These are phyloP conservation scores for Tolypocladium tundrense DNA, from an alignment of 2,329 filamentous ascomycete genomes.

Conservation along the genomic window DNA sequence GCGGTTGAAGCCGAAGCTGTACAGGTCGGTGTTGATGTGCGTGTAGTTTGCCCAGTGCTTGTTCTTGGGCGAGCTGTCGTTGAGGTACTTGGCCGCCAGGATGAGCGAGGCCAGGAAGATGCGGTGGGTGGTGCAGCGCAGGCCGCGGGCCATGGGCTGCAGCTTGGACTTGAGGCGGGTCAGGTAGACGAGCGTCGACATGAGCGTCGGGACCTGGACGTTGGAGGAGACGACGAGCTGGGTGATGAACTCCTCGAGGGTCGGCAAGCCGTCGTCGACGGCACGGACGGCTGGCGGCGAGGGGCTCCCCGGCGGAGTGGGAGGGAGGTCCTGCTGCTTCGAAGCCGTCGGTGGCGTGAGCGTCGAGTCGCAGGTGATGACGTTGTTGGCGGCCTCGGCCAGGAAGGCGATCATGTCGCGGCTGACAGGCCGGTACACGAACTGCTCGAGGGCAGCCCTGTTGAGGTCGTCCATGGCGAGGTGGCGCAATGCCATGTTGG, in stretches of 20 bases:
- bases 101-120: slow-evolving; percentile 91
- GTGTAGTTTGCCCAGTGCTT: slow-evolving; percentile 99
- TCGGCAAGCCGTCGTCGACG: slow-evolving; percentile 54
- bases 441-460: slow-evolving; percentile 66
- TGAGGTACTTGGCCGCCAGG: slow-evolving; percentile 89
- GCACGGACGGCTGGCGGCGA: slow-evolving; percentile 35
- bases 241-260: slow-evolving; percentile 82
- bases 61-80: slow-evolving; percentile 98
- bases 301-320: slow-evolving; percentile 41
- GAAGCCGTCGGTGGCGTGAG: slow-evolving; percentile 38
- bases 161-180: slow-evolving; percentile 72
- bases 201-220: slow-evolving; percentile 92
- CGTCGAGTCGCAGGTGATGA: slow-evolving; percentile 67
- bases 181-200: slow-evolving; percentile 94
- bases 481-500: slow-evolving; percentile 36
- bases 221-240: slow-evolving; percentile 87
- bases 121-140: slow-evolving; percentile 91
- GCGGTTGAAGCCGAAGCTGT: slow-evolving; percentile 79
- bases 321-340: slow-evolving; percentile 24
- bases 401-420: slow-evolving; percentile 70
- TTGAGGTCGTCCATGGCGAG: slow-evolving; percentile 50
- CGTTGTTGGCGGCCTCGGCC: slow-evolving; percentile 61
- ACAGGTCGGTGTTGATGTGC: slow-evolving; percentile 53
- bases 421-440: slow-evolving; percentile 67
- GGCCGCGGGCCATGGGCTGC: slow-evolving; percentile 89